phyloP scores from a whole-genome alignment of 495 filamentous ascomycete species.

The Aspergillus haitiensis region DNA sequence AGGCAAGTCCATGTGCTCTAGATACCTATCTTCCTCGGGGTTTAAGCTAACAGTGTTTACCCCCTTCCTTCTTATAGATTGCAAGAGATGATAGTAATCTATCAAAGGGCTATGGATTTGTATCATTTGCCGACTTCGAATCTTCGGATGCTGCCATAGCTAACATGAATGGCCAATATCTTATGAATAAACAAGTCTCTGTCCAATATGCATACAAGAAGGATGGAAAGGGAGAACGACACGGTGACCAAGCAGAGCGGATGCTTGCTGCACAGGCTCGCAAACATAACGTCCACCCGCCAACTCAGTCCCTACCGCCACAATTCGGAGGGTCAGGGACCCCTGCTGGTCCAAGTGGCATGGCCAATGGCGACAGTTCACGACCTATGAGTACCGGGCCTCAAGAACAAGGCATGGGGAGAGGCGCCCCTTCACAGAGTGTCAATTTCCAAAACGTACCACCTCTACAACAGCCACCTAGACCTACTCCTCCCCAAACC shows the following conservation, averaged over 20 bases:
- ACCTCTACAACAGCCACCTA: constrained; percentile 37
- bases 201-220: constrained; percentile 99
- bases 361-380: constrained; percentile 55
- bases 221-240: constrained; percentile 94
- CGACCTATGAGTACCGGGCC: constrained; percentile 42
- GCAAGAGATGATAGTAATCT: constrained; percentile 88
- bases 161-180: constrained; percentile 94
- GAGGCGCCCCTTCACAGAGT: constrained; percentile 36
- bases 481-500: constrained; percentile 43
- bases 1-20: constrained; percentile 45
- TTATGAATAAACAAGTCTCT: constrained; percentile 93
- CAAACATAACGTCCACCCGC: constrained; percentile 85
- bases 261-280: constrained; percentile 90
- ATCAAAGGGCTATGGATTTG: constrained; percentile 95
- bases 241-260: constrained; percentile 92
- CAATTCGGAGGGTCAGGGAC: constrained; percentile 47
- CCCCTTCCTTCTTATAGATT: constrained; percentile 50
- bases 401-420: constrained; percentile 36
- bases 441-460: constrained; percentile 40
- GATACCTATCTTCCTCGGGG: constrained; percentile 4
- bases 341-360: constrained; percentile 49
- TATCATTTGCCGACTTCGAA: constrained; percentile 93
- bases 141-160: constrained; percentile 87
- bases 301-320: constrained; percentile 57
- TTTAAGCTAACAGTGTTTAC: constrained; percentile 1